Evolutionary conservation across 306 rosid species (phyloP).

Genomic region (Fagus crenata): DNA sequence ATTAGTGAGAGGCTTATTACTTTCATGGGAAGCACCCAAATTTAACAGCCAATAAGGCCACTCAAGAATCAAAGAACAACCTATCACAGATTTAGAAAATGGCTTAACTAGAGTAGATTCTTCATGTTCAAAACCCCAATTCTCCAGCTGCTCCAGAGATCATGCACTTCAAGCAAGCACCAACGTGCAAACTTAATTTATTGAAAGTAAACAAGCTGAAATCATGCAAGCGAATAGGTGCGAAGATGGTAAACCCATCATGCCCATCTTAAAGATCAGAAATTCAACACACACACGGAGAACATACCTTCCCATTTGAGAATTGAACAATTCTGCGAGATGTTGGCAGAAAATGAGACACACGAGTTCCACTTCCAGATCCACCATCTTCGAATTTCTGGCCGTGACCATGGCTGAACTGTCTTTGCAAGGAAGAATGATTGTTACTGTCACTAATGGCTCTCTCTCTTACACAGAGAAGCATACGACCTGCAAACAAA

Average conservation of each 20-base stretch:
- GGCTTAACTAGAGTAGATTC: not conserved
- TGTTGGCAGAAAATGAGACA: conserved; percentile 61
- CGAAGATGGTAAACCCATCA: not conserved
- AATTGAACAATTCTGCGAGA: conserved; percentile 65
- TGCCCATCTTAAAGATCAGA: not conserved
- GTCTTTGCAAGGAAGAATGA: conserved; percentile 61
- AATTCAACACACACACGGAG: not conserved
- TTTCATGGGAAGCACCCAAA: not conserved
- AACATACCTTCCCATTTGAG: conserved; percentile 55
- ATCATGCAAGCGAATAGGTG: not conserved
- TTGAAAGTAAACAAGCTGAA: not conserved
- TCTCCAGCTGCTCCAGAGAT: not conserved
- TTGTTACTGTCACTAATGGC: conserved; percentile 49
- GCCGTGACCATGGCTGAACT: conserved; percentile 80
- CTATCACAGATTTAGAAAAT: not conserved
- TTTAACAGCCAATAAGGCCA: not conserved
- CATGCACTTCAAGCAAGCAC: not conserved
- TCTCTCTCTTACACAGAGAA: conserved; percentile 93
- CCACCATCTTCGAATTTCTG: conserved; percentile 75
- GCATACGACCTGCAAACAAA: conserved; percentile 81
- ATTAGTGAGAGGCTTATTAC: not conserved
- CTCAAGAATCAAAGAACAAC: not conserved
- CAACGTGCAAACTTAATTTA: not conserved
- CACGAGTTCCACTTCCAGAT: conserved; percentile 60
- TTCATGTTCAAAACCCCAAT: not conserved